Evolutionary conservation across 768 basidiomycete genomes (phyloP), one percentile per base, ranked within the genome.

Genomic region (Psilocybe cubensis): DNA sequence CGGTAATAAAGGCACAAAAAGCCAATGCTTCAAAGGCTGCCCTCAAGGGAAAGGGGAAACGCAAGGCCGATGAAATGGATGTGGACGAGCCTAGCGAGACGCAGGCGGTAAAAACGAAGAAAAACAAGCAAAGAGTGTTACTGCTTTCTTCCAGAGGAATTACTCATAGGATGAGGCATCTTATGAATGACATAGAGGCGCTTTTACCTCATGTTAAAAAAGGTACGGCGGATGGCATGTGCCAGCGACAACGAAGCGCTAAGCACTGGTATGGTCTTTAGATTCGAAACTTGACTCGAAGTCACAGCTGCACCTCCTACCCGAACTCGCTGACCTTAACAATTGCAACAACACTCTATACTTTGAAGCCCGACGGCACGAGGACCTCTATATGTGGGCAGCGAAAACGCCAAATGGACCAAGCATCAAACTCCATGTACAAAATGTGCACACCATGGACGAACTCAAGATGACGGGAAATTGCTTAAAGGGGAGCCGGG

Each of bases 391-490:
- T 68, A 72, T 98, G 57, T 99, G 97, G 97, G 90, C 94, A 28
- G 87, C 92, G 11, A 96, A 98, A 72, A 92, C 95, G 31, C 97
- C 97, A 20, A 99, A 99, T 67, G 97, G 97, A 9, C 97, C 97
- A 12, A 96, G 92, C 68, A 86, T 96, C 68, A 98, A 98, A 73
- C 83, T 98, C 80, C 97, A 98, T 68, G 96, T 98, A 14, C 96
- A 97, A 75, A 99, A 98, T 69, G 82, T 96, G 53, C 97, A 99
- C 72, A 99, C 97, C 41, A 98, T 98, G 97, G 97, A 98, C 75
- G 97, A 99, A 73, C 81, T 99, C 62, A 98, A 98, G 78, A 92
- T 99, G 96, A 96, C 95, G 6, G 97, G 97, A 28, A 98, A 99
- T 72, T 99, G 97, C 73, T 74, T 99, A 63, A 97, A 96, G 74